Base-by-base conservation (phyloP, 768 basidiomycete genomes). In the Boletus reticuloceps region DNA sequence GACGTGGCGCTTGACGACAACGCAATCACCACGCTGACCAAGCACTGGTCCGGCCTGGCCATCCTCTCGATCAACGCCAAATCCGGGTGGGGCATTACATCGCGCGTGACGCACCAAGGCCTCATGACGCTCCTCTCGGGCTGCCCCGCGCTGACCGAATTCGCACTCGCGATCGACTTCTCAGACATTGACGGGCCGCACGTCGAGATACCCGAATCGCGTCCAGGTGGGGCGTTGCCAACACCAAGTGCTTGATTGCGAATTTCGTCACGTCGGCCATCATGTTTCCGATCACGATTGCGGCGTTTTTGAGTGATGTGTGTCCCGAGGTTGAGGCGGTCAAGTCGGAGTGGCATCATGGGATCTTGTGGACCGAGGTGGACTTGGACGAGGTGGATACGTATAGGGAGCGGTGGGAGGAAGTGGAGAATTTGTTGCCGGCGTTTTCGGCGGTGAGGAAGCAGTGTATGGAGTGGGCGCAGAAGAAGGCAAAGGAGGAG, bases 221-320 rank as follows among this genome's bases (percentile, higher is more conserved):
- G 58, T 16, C 56, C 56, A 1, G 59, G 65, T 0, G 31, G 3
- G 64, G 65, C 14, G 38, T 53, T 11, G 31, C 34, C 19, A 60
- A 62, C 47, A 19, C 36, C n/a, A 22, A 1, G 11, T 66, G 64
- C 16, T 7, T 19, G 1, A 7, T 14, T 5, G 62, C 56, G 7
- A 55, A 64, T 13, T 69, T 67, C 19, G 56, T 61, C 37, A 60
- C 59, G 22, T 69, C 69, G 14, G 7, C 19, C 10, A 67, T 71
- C 51, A 4, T 27, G 19, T 38, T 19, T 42, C 67, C 67, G 12
- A 12, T 51, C 43, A 31, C 54, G 29, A 37, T 71, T 0, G 65
- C 67, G 8, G 63, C 63, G 50, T 71, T 71, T 34, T 39, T 69
- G 53, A 64, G 64, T 19, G 63, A 64, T 6, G 45, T 69, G n/a